phyloP scores from a whole-genome alignment of 495 filamentous ascomycete species.

The Stereocaulon alpinum region DNA sequence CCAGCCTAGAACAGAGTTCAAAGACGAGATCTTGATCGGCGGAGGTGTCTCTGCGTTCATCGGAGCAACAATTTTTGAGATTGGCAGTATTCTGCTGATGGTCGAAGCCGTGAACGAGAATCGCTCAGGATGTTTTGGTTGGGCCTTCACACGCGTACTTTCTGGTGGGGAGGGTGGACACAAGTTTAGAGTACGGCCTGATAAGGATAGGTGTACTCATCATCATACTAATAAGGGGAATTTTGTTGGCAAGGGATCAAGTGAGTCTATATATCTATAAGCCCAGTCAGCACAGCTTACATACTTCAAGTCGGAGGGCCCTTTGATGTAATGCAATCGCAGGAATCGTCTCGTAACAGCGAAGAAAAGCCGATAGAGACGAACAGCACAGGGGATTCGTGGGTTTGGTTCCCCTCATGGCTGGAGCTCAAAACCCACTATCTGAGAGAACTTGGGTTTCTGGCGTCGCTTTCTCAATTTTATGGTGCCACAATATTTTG shows the following conservation, averaged over 20 bases:
- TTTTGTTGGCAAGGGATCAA: constrained; percentile 31
- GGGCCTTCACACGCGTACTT: constrained; percentile 42
- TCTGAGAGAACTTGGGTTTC: constrained; percentile 56
- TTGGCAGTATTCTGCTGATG: constrained; percentile 54
- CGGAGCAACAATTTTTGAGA: constrained; percentile 59
- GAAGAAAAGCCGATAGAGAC: background rate
- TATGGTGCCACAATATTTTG: constrained; percentile 52
- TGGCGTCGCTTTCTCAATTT: constrained; percentile 52
- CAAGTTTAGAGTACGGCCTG: constrained; percentile 18
- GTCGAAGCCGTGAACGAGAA: constrained; percentile 59
- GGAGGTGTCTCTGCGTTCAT: constrained; percentile 58
- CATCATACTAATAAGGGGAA: constrained; percentile 46
- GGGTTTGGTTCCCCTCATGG: constrained; percentile 52
- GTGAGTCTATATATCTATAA: background rate
- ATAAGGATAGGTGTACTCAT: constrained; percentile 36
- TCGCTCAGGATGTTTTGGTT: constrained; percentile 57
- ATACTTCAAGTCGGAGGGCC: background rate
- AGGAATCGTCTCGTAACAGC: background rate
- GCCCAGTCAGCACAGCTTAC: background rate
- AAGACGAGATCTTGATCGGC: constrained; percentile 37
- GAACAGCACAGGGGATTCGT: constrained; percentile 26
- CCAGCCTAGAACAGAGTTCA: constrained; percentile 44
- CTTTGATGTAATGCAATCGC: background rate
- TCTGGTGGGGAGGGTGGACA: background rate
- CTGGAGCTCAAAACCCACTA: constrained; percentile 52